These are phyloP conservation scores for Suhomyces canberraensis DNA, from an alignment of 805 yeast genomes.

Conservation along the genomic window DNA sequence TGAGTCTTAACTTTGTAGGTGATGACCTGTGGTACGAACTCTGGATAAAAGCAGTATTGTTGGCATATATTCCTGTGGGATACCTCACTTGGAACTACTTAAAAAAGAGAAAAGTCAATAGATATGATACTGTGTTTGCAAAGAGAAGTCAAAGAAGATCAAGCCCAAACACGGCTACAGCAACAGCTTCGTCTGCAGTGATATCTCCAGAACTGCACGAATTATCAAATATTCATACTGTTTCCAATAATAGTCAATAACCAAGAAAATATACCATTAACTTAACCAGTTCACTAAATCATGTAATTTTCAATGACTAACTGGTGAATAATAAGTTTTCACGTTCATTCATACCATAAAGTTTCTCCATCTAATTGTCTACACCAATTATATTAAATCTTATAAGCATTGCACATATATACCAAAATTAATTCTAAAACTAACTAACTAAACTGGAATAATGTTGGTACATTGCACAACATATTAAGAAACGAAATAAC, in stretches of 20 bases:
- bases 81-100: conserved; percentile 35
- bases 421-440: background rate
- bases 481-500: background rate
- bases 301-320: no score
- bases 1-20: conserved; percentile 32
- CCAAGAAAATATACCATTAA: no score
- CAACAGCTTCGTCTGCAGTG: background rate
- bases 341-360: no score
- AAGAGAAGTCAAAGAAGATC: conserved; percentile 5
- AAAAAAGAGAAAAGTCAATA: conserved; percentile 14
- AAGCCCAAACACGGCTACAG: conserved; percentile 6
- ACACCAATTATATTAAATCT: no score
- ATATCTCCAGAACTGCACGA: background rate
- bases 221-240: background rate
- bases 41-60: conserved; percentile 22
- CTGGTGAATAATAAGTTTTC: no score
- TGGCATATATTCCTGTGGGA: conserved; percentile 35
- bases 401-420: background rate
- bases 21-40: conserved; percentile 20
- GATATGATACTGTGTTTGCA: conserved; percentile 13
- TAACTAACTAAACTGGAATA: conserved; percentile 5
- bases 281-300: no score
- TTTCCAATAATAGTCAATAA: background rate
- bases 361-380: no score
- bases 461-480: background rate